These are phyloP conservation scores for Phyllostachys edulis DNA, from an alignment of 176 grass and related monocot genomes.

Conservation along the genomic window DNA sequence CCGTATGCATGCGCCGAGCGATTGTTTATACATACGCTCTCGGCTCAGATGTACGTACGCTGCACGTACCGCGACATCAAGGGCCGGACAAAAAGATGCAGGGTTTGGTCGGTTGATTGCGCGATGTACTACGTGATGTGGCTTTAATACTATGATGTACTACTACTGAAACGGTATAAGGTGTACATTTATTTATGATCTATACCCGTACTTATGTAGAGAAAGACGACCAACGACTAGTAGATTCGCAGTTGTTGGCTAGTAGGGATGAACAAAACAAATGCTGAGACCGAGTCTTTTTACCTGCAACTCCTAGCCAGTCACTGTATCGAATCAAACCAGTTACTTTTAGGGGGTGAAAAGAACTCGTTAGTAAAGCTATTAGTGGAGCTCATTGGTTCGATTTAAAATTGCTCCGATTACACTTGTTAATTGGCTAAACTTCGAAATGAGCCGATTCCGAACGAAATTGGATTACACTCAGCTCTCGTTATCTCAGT, in stretches of 20 bases:
- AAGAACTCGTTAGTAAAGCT: too few species aligned
- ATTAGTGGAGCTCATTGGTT: too few species aligned
- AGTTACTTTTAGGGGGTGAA: neutral
- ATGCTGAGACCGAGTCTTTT: neutral
- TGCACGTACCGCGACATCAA: slow-evolving; percentile 18
- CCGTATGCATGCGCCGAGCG: neutral
- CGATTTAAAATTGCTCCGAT: too few species aligned
- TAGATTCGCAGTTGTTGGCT: neutral
- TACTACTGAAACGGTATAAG: neutral
- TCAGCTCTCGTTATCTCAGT: too few species aligned
- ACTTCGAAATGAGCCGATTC: too few species aligned
- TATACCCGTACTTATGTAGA: neutral
- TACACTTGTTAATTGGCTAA: too few species aligned
- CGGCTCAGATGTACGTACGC: neutral
- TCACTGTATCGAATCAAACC: neutral
- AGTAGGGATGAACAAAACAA: neutral
- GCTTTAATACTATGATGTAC: neutral
- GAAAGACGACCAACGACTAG: neutral
- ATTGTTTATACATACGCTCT: neutral
- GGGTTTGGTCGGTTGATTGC: slow-evolving; percentile 26
- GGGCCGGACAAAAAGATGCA: slow-evolving; percentile 3
- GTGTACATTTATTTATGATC: neutral
- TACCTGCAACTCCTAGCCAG: neutral
- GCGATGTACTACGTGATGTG: neutral
- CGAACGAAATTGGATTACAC: too few species aligned